Evolutionary conservation across 83 land plant genomes (phyloP), one percentile per base, ranked within the genome.

Genomic region (Larix sibirica): DNA sequence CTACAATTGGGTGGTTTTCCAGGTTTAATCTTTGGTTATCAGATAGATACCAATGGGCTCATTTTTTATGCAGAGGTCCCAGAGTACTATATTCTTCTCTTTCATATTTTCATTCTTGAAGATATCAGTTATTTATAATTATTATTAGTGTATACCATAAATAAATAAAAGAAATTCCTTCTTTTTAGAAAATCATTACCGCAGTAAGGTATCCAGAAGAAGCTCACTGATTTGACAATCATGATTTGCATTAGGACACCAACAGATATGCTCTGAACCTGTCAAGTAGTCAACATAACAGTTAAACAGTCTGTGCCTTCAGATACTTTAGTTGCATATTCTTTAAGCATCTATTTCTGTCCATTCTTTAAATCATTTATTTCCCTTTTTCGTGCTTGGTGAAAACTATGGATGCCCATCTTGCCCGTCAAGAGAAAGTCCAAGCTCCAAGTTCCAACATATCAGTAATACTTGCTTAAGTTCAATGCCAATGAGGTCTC

Each of bases 401-500:
- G 40, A 33, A 68, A 38, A 38, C 13, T 68, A 68, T 33, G 18
- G 71, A 68, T 68, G 17, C 20, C 16, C 38, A 68, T 1, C 71
- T 10, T 33, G 71, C 18, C 56, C 31, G 4, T 68, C 17, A 68
- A 68, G 71, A 68, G 18, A 4, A 31, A 14, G 36, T 28, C 40
- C 56, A 50, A 50, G 56, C 12, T 50, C 13, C 13, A 50, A 50
- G 56, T 50, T 50, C 40, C 71, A 31, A 68, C 31, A 4, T 67
- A 67, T 26, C 36, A 31, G 36, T 31, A 31, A 26, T 4, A 3
- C 50, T 67, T 31, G 28, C 1, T 13, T 12, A 28, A 17, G 17
- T 67, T 36, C 71, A 67, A 67, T 31, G 71, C 8, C 16, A 67
- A 67, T 67, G 71, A 67, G 33, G 71, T 67, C 18, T 67, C 36